Evolutionary conservation across 306 rosid genomes (phyloP), one percentile per base, ranked within the genome.

Genomic region (Biancaea sappan): DNA sequence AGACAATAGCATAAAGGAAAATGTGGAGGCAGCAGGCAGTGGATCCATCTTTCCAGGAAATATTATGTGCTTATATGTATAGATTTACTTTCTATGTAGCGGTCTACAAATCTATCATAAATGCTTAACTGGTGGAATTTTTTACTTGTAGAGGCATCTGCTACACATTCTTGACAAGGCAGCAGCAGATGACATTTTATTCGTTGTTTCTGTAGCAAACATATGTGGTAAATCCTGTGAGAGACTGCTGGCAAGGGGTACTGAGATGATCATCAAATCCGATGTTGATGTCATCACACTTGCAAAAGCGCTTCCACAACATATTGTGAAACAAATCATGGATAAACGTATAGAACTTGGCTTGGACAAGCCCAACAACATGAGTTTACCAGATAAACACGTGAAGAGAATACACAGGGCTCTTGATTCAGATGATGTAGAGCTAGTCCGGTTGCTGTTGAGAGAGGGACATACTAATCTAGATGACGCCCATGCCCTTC

Each of bases 401-500:
- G 79, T 82, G 3, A 88, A 71, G 76, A 88, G 90, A 73, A 88
- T 90, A 79, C 86, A 86, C 15, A 83, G 91, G 66, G 96, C 88
- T 4, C 50, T 90, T 18, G 96, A 90, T 60, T 90, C 91, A 1
- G 90, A 88, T 24, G 93, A 90, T 28, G 82, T 86, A 26, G 96
- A 86, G 67, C 62, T 88, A 43, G 90, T 90, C 3, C 79, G 86
- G 43, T 68, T 88, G 86, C 84, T 90, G 16, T 71, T 90, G 58
- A 90, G 80, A 66, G 96, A 86, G 64, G 91, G 79, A 8, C 84
- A 90, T 28, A 84, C 88, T 0, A 84, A 74, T 77, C 82, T 90
- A 8, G 90, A 90, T 40, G 88, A 88, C 18, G 91, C 89, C 1
- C 59, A 47, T 72, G 93, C 93, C n/a, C 89, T 90, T 51, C 96